Conservation (phyloP, 2,329 filamentous ascomycete species). For the Mariannaea sp. region DNA sequence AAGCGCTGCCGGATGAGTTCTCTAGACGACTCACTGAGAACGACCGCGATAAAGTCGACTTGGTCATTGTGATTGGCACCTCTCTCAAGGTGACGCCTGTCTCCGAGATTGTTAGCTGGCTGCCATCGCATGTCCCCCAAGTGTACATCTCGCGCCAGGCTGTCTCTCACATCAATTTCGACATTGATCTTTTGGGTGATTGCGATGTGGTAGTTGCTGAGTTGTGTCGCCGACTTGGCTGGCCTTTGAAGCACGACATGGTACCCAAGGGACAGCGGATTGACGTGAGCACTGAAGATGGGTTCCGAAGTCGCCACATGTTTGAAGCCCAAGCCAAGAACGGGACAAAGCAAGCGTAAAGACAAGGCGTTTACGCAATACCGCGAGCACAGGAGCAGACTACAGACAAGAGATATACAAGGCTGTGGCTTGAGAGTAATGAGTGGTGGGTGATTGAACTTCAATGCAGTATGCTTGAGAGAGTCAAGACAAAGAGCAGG, state of each 20-base stretch:
- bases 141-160: constrained; percentile 88
- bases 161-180: constrained; percentile 89
- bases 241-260: constrained; percentile 84
- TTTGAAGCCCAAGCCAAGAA: constrained; percentile 38
- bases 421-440: background rate
- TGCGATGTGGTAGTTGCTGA: constrained; percentile 91
- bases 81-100: constrained; percentile 95
- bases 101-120: constrained; percentile 82
- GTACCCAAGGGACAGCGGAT: constrained; percentile 69
- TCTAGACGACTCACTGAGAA: constrained; percentile 78
- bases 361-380: background rate
- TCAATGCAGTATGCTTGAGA: background rate
- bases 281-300: constrained; percentile 51
- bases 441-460: background rate
- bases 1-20: constrained; percentile 84
- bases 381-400: background rate
- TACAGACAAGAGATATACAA: background rate
- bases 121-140: constrained; percentile 82
- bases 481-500: background rate
- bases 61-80: constrained; percentile 95
- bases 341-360: background rate
- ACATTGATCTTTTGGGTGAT: constrained; percentile 94
- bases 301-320: constrained; percentile 44
- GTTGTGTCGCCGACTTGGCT: constrained; percentile 79
- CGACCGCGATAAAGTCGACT: constrained; percentile 79